Base-by-base conservation (phyloP, 2,329 filamentous ascomycete species). In the Cercospora brassicicola region DNA sequence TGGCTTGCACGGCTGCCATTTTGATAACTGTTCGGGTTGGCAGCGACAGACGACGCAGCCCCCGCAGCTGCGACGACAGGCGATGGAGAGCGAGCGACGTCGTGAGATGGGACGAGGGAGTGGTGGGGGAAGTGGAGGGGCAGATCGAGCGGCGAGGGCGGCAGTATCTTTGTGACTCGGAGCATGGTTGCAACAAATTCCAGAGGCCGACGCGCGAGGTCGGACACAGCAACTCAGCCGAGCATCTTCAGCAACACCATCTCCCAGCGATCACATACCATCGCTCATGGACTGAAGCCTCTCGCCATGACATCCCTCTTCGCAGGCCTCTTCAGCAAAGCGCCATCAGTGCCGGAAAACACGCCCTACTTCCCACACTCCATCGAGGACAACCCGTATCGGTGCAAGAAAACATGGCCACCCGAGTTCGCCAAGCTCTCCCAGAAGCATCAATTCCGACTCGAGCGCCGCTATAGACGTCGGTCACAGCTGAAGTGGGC, bases 391-490 rank as follows among this genome's bases (percentile, higher is more conserved):
- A 89, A 88, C 76, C 85, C 85, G 4, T 89, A 87, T 81, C 86
- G 83, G 75, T 86, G 88, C 59, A 90, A 91, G 80, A 91, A 90
- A 77, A 82, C 87, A 71, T 94, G 91, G 91, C 91, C 91, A 66
- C 91, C 91, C 11, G 89, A 93, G 79, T 91, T 94, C 79, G 81
- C 84, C 70, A 86, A 87, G 76, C 85, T 94, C 67, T 88, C 88
- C 42, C 81, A 84, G 57, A 90, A 91, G 78, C 88, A 93, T 76
- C 89, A 94, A 79, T 90, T 94, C 77, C 86, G 88, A 53, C 89
- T 93, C 73, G 91, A 94, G 82, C 89, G 91, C 78, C 89, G 90
- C 76, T 94, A 90, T 81, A 91, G 92, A 80, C 85, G 91, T 62
- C 85, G 91, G 64, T 80, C 90, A 28, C 84, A 85, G 67, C 79